Evolutionary conservation across 2,329 filamentous ascomycete genomes (phyloP).

Genomic region (Alternaria tenuissima): DNA sequence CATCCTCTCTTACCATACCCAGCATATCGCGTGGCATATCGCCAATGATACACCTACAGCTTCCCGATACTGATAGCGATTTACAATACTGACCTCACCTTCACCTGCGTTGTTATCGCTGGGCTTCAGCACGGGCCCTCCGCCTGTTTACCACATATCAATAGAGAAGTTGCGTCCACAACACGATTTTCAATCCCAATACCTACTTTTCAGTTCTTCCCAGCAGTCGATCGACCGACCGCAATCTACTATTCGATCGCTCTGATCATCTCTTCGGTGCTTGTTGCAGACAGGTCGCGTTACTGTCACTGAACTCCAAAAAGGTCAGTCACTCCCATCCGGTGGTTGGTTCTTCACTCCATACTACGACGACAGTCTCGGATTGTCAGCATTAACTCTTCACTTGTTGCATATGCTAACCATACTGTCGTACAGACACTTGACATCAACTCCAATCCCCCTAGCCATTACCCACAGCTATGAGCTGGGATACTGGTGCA

Average conservation of each 20-base stretch:
- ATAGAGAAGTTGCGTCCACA: constrained; percentile 5
- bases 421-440: neutral
- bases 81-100: neutral
- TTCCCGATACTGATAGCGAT: neutral
- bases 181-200: neutral
- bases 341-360: neutral
- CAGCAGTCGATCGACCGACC: neutral
- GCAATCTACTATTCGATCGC: neutral
- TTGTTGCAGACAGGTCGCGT: neutral
- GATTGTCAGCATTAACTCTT: neutral
- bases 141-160: neutral
- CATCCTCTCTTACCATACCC: neutral
- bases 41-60: neutral
- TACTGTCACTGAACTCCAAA: neutral
- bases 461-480: constrained; percentile 11
- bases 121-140: constrained; percentile 5
- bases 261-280: neutral
- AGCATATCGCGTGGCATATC: neutral
- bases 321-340: neutral
- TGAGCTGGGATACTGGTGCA: constrained; percentile 33
- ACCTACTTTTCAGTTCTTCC: neutral
- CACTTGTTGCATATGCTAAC: neutral
- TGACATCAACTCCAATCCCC: neutral
- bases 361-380: neutral
- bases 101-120: constrained; percentile 13